These are phyloP conservation scores for Saccharomycopsis microspora DNA, from an alignment of 805 yeast species.

Conservation along the genomic window DNA sequence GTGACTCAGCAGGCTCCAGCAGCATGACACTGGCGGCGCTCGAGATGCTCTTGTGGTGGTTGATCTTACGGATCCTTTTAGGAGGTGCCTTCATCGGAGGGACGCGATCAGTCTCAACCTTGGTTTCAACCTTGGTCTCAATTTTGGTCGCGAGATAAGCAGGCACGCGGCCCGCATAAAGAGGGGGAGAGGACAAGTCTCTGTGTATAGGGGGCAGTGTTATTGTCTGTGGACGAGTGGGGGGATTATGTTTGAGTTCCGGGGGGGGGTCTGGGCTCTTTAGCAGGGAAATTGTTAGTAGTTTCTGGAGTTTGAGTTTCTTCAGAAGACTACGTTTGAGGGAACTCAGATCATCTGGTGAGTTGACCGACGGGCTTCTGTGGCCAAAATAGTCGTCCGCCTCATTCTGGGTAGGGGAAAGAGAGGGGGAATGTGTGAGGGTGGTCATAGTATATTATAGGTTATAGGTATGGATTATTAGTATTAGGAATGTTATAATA, in stretches of 20 bases:
- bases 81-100: neutral
- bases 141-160: conserved; percentile 10
- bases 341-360: neutral
- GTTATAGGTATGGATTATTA: neutral
- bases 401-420: neutral
- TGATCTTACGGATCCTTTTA: neutral
- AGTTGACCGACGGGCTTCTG: neutral
- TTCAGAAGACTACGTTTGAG: conserved; percentile 9
- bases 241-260: neutral
- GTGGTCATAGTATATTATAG: neutral
- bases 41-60: neutral
- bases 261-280: neutral
- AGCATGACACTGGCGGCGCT: neutral
- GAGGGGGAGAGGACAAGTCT: conserved; percentile 2
- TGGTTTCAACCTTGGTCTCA: neutral
- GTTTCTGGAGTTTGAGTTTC: conserved; percentile 7
- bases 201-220: neutral
- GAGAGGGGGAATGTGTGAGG: neutral
- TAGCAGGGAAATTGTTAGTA: conserved; percentile 8
- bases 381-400: neutral
- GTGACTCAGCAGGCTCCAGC: neutral
- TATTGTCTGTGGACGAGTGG: neutral
- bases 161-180: conserved; percentile 5
- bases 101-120: neutral
- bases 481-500: neutral